Conservation (phyloP, 331 rosid species). For the Malus hybrid region DNA sequence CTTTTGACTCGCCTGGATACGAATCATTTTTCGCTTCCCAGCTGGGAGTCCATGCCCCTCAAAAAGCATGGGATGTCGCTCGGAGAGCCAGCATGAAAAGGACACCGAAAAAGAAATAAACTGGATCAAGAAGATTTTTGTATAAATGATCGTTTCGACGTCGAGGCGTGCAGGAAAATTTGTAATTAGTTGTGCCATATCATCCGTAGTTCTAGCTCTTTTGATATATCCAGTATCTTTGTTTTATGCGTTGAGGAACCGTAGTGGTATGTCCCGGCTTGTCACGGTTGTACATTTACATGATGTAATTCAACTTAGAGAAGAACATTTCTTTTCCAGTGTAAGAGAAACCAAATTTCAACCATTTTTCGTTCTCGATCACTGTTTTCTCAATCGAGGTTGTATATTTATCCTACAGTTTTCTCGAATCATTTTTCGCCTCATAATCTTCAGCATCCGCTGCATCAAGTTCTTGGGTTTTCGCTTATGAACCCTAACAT, state of each 20-base stretch:
- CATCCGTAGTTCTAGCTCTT: slow-evolving; percentile 14
- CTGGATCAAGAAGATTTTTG: slow-evolving; percentile 28
- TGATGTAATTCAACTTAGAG: neutral
- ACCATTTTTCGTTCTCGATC: no score
- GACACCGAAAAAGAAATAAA: slow-evolving; percentile 39
- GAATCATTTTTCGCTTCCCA: slow-evolving; percentile 91
- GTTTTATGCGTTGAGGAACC: neutral
- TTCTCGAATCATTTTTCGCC: no score
- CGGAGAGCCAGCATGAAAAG: slow-evolving; percentile 82
- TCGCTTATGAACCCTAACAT: no score
- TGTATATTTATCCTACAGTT: no score
- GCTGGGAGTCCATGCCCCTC: slow-evolving; percentile 68
- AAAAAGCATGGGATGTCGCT: slow-evolving; percentile 97
- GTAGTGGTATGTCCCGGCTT: neutral
- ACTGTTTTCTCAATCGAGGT: no score
- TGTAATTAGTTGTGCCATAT: slow-evolving; percentile 48
- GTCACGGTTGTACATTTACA: slow-evolving; percentile 24
- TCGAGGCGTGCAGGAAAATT: slow-evolving; percentile 33
- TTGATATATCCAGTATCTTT: neutral
- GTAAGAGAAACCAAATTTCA: no score
- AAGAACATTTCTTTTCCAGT: neutral
- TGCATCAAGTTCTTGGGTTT: no score
- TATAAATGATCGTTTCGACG: slow-evolving; percentile 36
- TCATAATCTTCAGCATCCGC: no score
- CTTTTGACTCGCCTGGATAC: slow-evolving; percentile 90